phyloP scores from a whole-genome alignment of 345 rosid genomes.

The Salix koriyanagi region DNA sequence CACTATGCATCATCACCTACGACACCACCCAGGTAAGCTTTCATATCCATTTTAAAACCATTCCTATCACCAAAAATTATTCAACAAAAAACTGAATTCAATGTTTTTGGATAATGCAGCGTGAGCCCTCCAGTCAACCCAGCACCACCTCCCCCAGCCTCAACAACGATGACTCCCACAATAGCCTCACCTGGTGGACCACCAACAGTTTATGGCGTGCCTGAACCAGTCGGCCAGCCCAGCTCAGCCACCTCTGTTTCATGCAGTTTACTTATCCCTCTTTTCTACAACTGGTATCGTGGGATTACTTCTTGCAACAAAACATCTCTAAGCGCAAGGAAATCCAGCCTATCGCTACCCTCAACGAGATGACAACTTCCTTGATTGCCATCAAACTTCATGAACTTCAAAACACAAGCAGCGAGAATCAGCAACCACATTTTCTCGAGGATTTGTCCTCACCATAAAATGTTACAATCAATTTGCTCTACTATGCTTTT shows the following conservation, averaged over 20 bases:
- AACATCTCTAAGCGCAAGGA: conserved; percentile 30
- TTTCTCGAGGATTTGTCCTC: conserved; percentile 18
- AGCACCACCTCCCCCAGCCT: conserved; percentile 28
- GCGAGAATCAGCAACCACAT: conserved; percentile 24
- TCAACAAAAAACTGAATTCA: not conserved
- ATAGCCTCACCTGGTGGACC: conserved; percentile 52
- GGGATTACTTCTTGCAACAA: conserved; percentile 39
- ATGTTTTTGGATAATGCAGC: conserved; percentile 39
- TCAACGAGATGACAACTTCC: conserved; percentile 16
- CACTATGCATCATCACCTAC: conserved; percentile 50
- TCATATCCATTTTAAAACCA: conserved; percentile 2
- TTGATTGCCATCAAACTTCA: conserved; percentile 27
- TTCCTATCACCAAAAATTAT: not conserved
- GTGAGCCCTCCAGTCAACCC: conserved; percentile 43
- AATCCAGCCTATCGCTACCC: conserved; percentile 23
- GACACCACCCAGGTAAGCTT: conserved; percentile 34
- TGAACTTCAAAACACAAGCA: conserved; percentile 21
- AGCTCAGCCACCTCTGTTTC: conserved; percentile 58
- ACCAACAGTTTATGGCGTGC: conserved; percentile 53
- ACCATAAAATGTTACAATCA: conserved; percentile 23
- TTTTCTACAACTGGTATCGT: conserved; percentile 32
- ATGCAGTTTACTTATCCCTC: conserved; percentile 35
- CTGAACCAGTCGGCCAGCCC: conserved; percentile 78
- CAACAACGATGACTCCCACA: conserved; percentile 43
- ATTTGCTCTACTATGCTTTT: conserved; percentile 36